Evolutionary conservation across 2,329 filamentous ascomycete genomes (phyloP).

Genomic region (Apiospora aurea): DNA sequence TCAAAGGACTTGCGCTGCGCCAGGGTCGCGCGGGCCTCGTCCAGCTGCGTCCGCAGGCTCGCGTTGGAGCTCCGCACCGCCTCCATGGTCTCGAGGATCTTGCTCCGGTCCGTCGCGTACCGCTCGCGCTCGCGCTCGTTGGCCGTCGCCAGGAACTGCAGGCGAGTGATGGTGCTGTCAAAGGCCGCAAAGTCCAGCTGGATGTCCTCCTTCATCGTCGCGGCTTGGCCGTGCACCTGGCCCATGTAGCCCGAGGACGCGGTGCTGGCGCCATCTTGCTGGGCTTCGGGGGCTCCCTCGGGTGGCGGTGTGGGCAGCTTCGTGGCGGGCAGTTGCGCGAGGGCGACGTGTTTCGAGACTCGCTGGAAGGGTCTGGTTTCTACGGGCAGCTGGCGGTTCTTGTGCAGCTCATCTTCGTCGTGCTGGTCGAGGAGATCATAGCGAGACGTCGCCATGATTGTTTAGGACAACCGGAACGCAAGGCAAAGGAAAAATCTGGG

Average conservation of each 20-base stretch:
- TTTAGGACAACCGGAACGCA: not conserved
- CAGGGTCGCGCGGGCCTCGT: constrained; percentile 77
- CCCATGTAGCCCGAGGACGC: constrained; percentile 39
- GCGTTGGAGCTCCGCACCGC: constrained; percentile 78
- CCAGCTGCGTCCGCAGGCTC: constrained; percentile 75
- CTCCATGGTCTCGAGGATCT: constrained; percentile 80
- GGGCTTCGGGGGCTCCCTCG: constrained; percentile 47
- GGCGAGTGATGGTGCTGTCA: constrained; percentile 83
- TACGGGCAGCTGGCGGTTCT: constrained; percentile 83
- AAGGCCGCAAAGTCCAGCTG: constrained; percentile 89
- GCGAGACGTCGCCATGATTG: constrained; percentile 38
- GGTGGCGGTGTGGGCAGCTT: constrained; percentile 72
- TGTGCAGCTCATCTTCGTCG: constrained; percentile 86
- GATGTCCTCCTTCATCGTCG: constrained; percentile 78
- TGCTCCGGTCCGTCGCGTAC: constrained; percentile 80
- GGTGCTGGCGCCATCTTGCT: constrained; percentile 38
- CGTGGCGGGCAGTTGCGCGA: constrained; percentile 59
- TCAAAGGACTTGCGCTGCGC: constrained; percentile 86
- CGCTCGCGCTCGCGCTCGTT: constrained; percentile 84
- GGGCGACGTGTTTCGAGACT: constrained; percentile 80
- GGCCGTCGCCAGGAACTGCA: constrained; percentile 85
- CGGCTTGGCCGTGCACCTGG: constrained; percentile 52
- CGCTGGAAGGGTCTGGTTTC: constrained; percentile 94
- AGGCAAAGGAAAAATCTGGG: not conserved
- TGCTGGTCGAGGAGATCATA: constrained; percentile 70